Base-by-base conservation (phyloP, 75 land plant genomes). In the Sequoia sempervirens region DNA sequence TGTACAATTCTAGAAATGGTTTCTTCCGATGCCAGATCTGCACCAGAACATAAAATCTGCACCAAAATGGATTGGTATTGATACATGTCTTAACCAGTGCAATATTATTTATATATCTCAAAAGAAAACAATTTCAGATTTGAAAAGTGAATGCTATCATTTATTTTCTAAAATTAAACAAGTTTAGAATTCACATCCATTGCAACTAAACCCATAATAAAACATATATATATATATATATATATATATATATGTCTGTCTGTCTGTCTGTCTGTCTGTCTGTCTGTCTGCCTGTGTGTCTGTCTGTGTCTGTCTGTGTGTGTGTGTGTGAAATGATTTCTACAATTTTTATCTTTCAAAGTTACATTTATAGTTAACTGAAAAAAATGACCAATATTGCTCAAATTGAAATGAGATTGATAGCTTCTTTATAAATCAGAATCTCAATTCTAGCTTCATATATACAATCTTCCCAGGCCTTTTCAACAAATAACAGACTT, bases 1-100 rank as follows among this genome's bases (percentile, higher is more conserved):
- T 76, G 74, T 30, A 89, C 86, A 82, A 90, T 90, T 36, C 90
- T 82, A 47, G 85, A 87, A 30, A 81, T 81, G 37, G 91, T 90
- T 75, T 88, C 87, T 47, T 86, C 91, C 10, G 89, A 83, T 23
- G 88, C 90, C 52, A 90, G 88, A 58, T 90, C 90, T 13, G 85
- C 81, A n/a, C 91, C 90, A 30, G 85, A 82, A 76, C 84, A 81
- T 40, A 90, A 50, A 45, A 90, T 85, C 91, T 90, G 80, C 69
- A 47, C 30, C 38, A 50, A 46, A n/a, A 81, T 9, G 23, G 23
- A 23, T 84, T 36, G 32, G 28, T 50, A 30, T n/a, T 53, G 79
- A 37, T 38, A 40, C 20, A 72, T 41, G 40, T 17, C 36, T 61
- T 28, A 20, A 61, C 5, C n/a, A 2, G 28, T 23, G 26, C 66